Conservation (phyloP, 1,284 basidiomycete genomes). For the Porodaedalea pini region DNA sequence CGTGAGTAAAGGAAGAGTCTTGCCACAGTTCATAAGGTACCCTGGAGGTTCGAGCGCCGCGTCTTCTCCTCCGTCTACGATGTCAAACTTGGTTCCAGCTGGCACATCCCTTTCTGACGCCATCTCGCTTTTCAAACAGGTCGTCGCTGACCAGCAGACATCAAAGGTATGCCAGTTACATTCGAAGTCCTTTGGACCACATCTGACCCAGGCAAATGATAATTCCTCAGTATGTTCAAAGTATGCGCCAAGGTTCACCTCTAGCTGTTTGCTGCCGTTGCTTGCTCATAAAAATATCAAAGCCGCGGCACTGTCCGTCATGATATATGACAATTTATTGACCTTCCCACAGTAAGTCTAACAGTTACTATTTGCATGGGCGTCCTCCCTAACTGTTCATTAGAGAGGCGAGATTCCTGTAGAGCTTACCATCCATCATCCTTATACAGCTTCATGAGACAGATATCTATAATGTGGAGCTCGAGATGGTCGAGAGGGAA, state of each 20-base stretch:
- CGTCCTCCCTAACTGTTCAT: no score
- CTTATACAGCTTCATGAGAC: not conserved
- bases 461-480: conserved; percentile 4
- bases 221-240: conserved; percentile 2
- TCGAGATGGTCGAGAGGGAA: not conserved
- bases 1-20: no score
- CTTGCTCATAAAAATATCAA: not conserved
- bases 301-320: not conserved
- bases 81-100: not conserved
- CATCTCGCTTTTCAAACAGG: not conserved
- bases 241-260: not conserved
- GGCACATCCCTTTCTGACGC: not conserved
- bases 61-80: not conserved
- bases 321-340: conserved; percentile 5
- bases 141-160: not conserved
- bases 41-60: not conserved
- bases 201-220: not conserved
- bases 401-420: not conserved
- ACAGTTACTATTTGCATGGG: no score
- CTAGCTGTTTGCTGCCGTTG: not conserved
- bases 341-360: conserved; percentile 6
- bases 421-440: not conserved
- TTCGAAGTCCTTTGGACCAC: not conserved
- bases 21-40: not conserved
- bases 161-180: not conserved